phyloP scores from a whole-genome alignment of 176 grass and related monocot genomes.

The Eremochloa ophiuroides region DNA sequence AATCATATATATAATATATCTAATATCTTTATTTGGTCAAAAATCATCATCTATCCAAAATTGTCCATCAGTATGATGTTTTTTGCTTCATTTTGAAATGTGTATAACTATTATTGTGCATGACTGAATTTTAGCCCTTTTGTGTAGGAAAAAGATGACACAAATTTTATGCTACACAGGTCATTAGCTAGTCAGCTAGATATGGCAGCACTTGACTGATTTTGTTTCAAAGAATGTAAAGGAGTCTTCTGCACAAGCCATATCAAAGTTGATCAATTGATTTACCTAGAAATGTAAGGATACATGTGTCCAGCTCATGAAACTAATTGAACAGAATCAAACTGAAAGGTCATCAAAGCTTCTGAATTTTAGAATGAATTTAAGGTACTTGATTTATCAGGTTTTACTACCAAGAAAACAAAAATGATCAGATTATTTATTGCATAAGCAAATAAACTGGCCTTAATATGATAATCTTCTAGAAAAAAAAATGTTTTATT shows the following conservation, averaged over 20 bases:
- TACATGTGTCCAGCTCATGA: conserved; percentile 31
- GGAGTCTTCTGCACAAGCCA: conserved; percentile 21
- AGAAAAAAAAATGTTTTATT: not conserved
- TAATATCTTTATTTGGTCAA: no score
- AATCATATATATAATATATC: no score
- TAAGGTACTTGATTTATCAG: conserved; percentile 26
- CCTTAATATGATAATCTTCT: not conserved
- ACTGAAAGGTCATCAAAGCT: conserved; percentile 19
- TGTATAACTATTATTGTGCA: no score
- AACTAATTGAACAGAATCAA: conserved; percentile 53
- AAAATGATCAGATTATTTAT: conserved; percentile 38
- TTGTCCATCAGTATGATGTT: no score
- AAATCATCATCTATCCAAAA: no score
- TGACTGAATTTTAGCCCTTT: no score
- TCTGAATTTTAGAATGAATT: not conserved
- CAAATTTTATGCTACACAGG: no score
- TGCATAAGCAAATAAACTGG: not conserved
- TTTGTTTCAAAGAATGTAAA: no score
- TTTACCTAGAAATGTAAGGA: conserved; percentile 49
- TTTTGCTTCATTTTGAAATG: no score
- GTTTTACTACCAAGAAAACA: conserved; percentile 40
- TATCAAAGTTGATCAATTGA: conserved; percentile 46
- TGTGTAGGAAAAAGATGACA: no score
- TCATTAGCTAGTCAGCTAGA: no score
- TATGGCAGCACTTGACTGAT: no score